Evolutionary conservation across 169 alveolate genomes (phyloP).

Genomic region (Fabrea salina): DNA sequence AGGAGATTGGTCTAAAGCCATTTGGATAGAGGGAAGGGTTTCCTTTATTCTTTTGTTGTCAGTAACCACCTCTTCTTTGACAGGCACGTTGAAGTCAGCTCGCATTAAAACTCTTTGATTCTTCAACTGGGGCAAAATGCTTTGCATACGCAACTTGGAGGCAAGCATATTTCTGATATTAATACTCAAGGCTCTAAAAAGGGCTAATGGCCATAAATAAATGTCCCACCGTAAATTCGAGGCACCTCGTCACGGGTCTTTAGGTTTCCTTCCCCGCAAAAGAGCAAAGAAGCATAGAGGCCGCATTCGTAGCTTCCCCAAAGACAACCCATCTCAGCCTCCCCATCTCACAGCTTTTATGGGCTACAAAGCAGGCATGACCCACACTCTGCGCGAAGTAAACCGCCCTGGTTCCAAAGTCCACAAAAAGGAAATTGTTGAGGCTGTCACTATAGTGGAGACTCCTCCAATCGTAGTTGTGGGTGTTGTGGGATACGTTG

Average conservation of each 20-base stretch:
- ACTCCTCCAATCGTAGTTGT: slow-evolving; percentile 98
- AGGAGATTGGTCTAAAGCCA: slow-evolving; percentile 89
- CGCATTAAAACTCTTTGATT: slow-evolving; percentile 94
- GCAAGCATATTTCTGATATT: slow-evolving; percentile 52
- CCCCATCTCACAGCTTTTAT: slow-evolving; percentile 99
- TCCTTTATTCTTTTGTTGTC: slow-evolving; percentile 93
- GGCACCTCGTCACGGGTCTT: slow-evolving; percentile 98
- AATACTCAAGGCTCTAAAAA: too few species aligned
- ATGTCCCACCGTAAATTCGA: slow-evolving; percentile 99
- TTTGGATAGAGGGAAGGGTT: slow-evolving; percentile 93
- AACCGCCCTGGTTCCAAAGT: slow-evolving; percentile 97
- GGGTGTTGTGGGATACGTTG: slow-evolving; percentile 99
- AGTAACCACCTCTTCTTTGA: slow-evolving; percentile 86
- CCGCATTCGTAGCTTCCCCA: slow-evolving; percentile 90
- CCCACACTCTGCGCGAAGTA: slow-evolving; percentile 98
- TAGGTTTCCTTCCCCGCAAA: slow-evolving; percentile 99
- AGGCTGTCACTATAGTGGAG: slow-evolving; percentile 99
- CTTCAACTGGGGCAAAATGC: slow-evolving; percentile 64
- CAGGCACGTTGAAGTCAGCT: slow-evolving; percentile 98
- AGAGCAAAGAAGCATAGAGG: slow-evolving; percentile 91
- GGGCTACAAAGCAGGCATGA: slow-evolving; percentile 99
- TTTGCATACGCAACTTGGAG: slow-evolving; percentile 40
- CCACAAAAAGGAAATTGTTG: slow-evolving; percentile 99
- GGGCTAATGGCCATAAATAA: not conserved
- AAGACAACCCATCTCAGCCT: slow-evolving; percentile 93